Conservation (phyloP, 352 stramenopile genomes). For the Phytophthora hybrid region DNA sequence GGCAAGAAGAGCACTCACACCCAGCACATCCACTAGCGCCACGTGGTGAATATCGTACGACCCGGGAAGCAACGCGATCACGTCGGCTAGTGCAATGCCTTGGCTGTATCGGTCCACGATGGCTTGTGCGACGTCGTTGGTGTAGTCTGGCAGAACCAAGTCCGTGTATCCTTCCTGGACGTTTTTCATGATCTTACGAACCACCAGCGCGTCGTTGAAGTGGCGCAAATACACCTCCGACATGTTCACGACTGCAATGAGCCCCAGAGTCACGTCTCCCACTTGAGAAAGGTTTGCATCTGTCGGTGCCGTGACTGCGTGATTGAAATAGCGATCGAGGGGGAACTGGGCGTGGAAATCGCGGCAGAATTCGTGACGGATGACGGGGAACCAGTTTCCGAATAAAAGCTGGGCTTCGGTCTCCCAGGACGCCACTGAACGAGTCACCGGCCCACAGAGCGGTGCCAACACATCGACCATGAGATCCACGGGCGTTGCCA, state of each 20-base stretch:
- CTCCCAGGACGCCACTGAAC: constrained; percentile 18
- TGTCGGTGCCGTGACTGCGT: constrained; percentile 11
- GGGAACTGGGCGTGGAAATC: constrained; percentile 48
- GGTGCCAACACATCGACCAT: constrained; percentile 52
- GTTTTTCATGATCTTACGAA: constrained; percentile 54
- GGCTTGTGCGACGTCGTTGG: constrained; percentile 29
- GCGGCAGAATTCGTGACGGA: constrained; percentile 50
- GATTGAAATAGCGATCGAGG: constrained; percentile 47
- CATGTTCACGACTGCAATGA: constrained; percentile 42
- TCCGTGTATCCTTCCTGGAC: constrained; percentile 44
- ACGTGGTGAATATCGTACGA: constrained; percentile 37
- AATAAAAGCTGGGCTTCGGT: constrained; percentile 46
- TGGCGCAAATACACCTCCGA: constrained; percentile 45
- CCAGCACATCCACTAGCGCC: constrained; percentile 41
- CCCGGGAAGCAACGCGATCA: constrained; percentile 35
- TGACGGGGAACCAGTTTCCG: constrained; percentile 48
- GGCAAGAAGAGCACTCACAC: constrained; percentile 27
- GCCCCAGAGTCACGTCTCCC: constrained; percentile 28
- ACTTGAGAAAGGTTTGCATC: constrained; percentile 41
- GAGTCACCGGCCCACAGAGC: constrained; percentile 36
- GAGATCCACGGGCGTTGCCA: constrained; percentile 32
- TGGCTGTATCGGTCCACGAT: constrained; percentile 38
- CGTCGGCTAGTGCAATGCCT: constrained; percentile 37
- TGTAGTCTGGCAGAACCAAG: constrained; percentile 32
- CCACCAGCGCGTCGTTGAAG: constrained; percentile 39